Evolutionary conservation across 192 early-diverging fungal genomes (phyloP).

Genomic region (Pecoramyces ruminantium): DNA sequence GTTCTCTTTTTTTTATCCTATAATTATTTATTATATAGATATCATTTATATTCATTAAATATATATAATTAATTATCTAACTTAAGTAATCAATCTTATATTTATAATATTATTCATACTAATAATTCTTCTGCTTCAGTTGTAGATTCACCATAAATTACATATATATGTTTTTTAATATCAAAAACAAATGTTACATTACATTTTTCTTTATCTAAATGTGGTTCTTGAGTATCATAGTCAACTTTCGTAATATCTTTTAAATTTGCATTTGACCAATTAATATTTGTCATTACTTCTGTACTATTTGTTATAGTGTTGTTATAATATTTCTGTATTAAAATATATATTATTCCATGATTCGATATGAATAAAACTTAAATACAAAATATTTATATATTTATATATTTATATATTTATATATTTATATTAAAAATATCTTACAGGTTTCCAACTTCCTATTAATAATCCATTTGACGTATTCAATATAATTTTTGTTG

Average conservation of each 20-base stretch:
- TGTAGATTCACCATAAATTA: neutral
- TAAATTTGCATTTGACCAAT: neutral
- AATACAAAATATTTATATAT: no score
- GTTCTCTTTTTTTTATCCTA: neutral
- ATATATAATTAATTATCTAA: no score
- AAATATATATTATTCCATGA: no score
- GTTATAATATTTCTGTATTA: neutral
- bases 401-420: no score
- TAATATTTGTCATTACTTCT: neutral
- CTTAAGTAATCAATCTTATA: no score
- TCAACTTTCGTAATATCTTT: neutral
- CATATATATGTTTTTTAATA: neutral
- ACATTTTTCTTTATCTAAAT: neutral
- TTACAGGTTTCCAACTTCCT: neutral
- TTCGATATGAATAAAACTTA: no score
- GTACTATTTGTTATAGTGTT: neutral
- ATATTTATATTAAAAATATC: no score
- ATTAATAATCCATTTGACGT: neutral
- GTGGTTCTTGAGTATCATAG: neutral
- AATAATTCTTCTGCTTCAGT: neutral
- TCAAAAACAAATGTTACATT: neutral
- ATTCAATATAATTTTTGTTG: neutral
- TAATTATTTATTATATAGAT: neutral
- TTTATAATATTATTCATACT: neutral
- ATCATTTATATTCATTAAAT: no score